These are phyloP conservation scores for Didymosphaeria variabile DNA, from an alignment of 2,329 filamentous ascomycete genomes.

Conservation along the genomic window DNA sequence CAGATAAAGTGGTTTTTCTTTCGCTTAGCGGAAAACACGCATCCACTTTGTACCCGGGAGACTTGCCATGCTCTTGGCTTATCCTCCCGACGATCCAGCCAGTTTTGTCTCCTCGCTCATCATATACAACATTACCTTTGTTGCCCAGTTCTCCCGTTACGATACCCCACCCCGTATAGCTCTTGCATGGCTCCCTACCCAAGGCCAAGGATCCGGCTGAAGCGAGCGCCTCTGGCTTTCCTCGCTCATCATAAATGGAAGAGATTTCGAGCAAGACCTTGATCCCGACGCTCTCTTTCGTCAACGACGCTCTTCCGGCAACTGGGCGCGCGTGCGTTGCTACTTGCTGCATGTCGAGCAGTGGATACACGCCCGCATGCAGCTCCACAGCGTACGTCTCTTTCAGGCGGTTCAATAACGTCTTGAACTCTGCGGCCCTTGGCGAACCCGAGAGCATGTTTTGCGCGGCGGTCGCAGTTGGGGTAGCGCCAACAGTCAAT, in stretches of 20 bases:
- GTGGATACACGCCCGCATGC: constrained; percentile 79
- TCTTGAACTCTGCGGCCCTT: constrained; percentile 51
- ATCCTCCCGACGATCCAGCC: constrained; percentile 76
- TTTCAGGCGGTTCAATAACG: constrained; percentile 51
- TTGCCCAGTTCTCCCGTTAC: constrained; percentile 65
- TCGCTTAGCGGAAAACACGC: no score
- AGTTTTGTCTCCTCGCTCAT: constrained; percentile 40
- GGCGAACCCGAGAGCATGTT: constrained; percentile 60
- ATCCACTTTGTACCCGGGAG: no score
- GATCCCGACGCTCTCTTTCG: constrained; percentile 68
- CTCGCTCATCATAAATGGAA: constrained; percentile 65
- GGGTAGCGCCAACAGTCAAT: constrained; percentile 79
- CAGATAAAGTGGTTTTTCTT: no score
- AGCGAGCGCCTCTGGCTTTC: constrained; percentile 70
- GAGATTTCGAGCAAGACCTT: constrained; percentile 77
- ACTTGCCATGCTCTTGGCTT: constrained; percentile 84
- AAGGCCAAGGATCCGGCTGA: constrained; percentile 75
- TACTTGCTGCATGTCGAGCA: constrained; percentile 81
- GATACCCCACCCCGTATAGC: constrained; percentile 76
- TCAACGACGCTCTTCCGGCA: constrained; percentile 46
- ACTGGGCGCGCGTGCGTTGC: constrained; percentile 70
- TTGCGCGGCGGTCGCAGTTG: constrained; percentile 73
- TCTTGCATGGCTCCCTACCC: constrained; percentile 75
- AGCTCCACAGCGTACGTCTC: constrained; percentile 64
- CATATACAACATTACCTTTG: constrained; percentile 31